Conservation (phyloP, 2,329 filamentous ascomycete species). For the Nigrospora oryzae region DNA sequence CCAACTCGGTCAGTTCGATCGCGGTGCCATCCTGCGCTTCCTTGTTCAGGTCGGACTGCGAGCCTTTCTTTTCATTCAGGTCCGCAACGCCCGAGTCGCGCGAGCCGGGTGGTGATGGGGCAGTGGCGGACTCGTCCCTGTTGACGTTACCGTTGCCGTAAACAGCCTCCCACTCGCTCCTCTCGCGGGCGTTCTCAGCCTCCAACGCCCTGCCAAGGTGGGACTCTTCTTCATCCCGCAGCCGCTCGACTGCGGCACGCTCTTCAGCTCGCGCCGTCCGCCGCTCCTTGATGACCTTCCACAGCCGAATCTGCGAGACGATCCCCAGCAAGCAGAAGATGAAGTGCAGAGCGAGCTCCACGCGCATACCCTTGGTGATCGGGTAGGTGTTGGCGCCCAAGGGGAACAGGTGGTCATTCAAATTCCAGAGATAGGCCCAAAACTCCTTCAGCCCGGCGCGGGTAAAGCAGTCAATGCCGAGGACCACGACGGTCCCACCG, state of each 20-base stretch:
- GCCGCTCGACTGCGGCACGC: slow-evolving; percentile 34
- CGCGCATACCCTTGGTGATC: slow-evolving; percentile 74
- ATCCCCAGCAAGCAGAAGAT: slow-evolving; percentile 68
- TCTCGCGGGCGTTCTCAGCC: slow-evolving; percentile 51
- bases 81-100: slow-evolving; percentile 44
- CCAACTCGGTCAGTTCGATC: slow-evolving; percentile 48
- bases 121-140: slow-evolving; percentile 8
- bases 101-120: slow-evolving; percentile 18
- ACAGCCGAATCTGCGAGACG: slow-evolving; percentile 77
- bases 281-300: slow-evolving; percentile 66
- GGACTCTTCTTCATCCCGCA: slow-evolving; percentile 51
- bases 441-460: slow-evolving; percentile 91
- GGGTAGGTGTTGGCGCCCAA: slow-evolving; percentile 71
- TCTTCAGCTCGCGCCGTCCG: slow-evolving; percentile 44
- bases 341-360: slow-evolving; percentile 72
- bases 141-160: slow-evolving; percentile 51
- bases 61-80: slow-evolving; percentile 30
- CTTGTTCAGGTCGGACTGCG: slow-evolving; percentile 7
- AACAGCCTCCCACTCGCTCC: slow-evolving; percentile 64
- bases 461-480: slow-evolving; percentile 88
- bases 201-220: slow-evolving; percentile 61
- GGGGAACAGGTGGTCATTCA: slow-evolving; percentile 77
- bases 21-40: slow-evolving; percentile 25
- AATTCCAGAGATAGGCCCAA: slow-evolving; percentile 82
- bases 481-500: slow-evolving; percentile 68